Conservation (phyloP, 2,329 filamentous ascomycete species). For the Epichloe coenophiala region DNA sequence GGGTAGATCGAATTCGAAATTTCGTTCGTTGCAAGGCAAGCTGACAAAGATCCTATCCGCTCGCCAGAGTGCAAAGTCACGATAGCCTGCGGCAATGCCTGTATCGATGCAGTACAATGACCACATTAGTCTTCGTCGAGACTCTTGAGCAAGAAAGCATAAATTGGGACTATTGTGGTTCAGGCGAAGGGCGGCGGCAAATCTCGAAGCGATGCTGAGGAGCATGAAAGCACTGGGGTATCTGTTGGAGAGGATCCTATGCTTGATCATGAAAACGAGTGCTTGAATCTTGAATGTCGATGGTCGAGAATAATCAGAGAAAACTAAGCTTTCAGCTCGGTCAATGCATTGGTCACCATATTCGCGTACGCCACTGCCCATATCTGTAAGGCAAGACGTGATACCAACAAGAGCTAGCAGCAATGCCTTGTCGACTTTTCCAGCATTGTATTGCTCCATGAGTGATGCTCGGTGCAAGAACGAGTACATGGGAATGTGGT, state of each 20-base stretch:
- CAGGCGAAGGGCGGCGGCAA: slow-evolving; percentile 27
- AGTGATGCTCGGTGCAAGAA: slow-evolving; percentile 46
- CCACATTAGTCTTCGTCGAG: slow-evolving; percentile 30
- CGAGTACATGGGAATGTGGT: slow-evolving; percentile 45
- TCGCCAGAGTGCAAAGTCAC: slow-evolving; percentile 31
- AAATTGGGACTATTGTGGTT: slow-evolving; percentile 29
- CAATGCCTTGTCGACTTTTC: slow-evolving; percentile 40
- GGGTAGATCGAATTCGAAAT: slow-evolving; percentile 43
- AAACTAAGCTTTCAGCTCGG: slow-evolving; percentile 38
- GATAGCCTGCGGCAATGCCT: slow-evolving; percentile 28
- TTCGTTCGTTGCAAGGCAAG: slow-evolving; percentile 29
- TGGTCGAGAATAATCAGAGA: slow-evolving; percentile 39
- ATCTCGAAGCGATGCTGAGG: slow-evolving; percentile 28
- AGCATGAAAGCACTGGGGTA: slow-evolving; percentile 33
- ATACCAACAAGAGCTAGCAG: slow-evolving; percentile 42
- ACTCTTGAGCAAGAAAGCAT: slow-evolving; percentile 27
- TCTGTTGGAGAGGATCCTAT: slow-evolving; percentile 28
- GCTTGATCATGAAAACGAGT: slow-evolving; percentile 30
- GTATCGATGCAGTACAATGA: slow-evolving; percentile 29
- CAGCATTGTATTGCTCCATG: slow-evolving; percentile 44
- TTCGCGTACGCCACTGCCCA: slow-evolving; percentile 36
- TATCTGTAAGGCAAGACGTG: slow-evolving; percentile 40
- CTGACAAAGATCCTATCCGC: slow-evolving; percentile 27
- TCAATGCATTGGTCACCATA: slow-evolving; percentile 41
- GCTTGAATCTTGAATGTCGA: slow-evolving; percentile 43